Base-by-base conservation (phyloP, 2,329 filamentous ascomycete genomes). In the Podosphaera xanthii region DNA sequence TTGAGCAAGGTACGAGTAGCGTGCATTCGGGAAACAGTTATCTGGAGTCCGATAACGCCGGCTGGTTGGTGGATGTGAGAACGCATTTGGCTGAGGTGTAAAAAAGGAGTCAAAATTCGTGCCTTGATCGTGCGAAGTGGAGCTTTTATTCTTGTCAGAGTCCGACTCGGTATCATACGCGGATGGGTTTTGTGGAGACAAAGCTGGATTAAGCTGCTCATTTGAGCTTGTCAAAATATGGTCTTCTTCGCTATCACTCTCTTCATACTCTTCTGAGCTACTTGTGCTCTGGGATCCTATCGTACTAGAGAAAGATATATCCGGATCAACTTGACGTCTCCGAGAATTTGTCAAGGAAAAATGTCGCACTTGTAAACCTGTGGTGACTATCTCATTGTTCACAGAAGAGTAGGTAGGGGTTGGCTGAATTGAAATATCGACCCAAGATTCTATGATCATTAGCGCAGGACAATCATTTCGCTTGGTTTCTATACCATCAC, bases 221-320 rank as follows among this genome's bases (percentile, higher is more conserved):
- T 74, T 76, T 12, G 80, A 83, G 64, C 78, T 81, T 1, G 76
- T 76, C 67, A 83, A 70, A 9, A 79, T 65, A 12, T 77, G 79
- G 66, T 95, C 90, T 49, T 89, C 88, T 62, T 95, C 90, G 63
- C 80, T 94, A 70, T 94, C 89, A 62, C 86, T 94, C 73, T 95
- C 89, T 40, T 94, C 88, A 67, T 94, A 94, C 72, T 95, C 90
- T 65, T 95, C 90, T 69, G 95, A 88, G 67, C 90, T 94, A 71
- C 88, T 94, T 38, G 76, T 73, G 54, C 72, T 74, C 58, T 40
- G 53, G 71, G 72, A 71, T 63, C 71, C 44, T 62, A 59, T 38
- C 72, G 69, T 33, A 72, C 71, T 52, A 72, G 72, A 60, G 70
- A 64, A 33, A 73, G 71, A 59, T 71, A 72, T 38, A 64, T 4